A percentile compares a stretch with the other conserved stretches of the same genome.
phyloP scores from a whole-genome alignment of 129 eudicot genomes.

The Sambucus nigra region DNA sequence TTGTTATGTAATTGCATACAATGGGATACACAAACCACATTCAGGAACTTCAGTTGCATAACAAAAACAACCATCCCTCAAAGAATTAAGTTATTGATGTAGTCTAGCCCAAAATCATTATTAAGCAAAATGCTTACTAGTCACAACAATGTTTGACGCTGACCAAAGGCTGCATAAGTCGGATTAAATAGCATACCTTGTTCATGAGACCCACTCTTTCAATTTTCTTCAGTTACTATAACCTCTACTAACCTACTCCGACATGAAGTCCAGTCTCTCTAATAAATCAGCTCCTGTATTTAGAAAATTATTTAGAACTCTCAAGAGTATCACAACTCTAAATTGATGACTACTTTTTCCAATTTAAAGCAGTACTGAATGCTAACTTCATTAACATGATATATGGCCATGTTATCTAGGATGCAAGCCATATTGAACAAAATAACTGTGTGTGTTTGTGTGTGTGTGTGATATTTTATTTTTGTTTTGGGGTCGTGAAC shows the following conservation, averaged over 20 bases:
- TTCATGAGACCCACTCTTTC: neutral
- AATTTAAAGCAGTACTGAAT: neutral
- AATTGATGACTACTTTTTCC: no score
- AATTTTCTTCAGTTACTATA: constrained; percentile 1
- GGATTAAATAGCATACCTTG: constrained; percentile 8
- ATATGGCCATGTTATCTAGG: neutral
- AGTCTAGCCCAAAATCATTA: no score
- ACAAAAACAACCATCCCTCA: no score
- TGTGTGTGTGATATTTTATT: no score
- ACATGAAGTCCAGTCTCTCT: neutral
- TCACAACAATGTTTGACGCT: neutral
- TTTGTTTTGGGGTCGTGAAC: no score
- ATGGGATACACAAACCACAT: no score
- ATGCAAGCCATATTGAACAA: neutral
- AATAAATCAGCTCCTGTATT: constrained; percentile 2
- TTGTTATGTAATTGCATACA: no score
- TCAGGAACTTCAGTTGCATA: no score
- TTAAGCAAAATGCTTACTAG: neutral
- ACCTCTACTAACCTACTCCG: neutral
- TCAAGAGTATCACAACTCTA: neutral
- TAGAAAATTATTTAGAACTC: neutral
- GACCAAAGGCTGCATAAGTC: neutral
- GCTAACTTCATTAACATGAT: neutral
- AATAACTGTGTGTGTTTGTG: no score
- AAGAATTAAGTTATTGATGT: no score